Base-by-base conservation (phyloP, 768 basidiomycete genomes). In the Termitomyces bulborhizus region DNA sequence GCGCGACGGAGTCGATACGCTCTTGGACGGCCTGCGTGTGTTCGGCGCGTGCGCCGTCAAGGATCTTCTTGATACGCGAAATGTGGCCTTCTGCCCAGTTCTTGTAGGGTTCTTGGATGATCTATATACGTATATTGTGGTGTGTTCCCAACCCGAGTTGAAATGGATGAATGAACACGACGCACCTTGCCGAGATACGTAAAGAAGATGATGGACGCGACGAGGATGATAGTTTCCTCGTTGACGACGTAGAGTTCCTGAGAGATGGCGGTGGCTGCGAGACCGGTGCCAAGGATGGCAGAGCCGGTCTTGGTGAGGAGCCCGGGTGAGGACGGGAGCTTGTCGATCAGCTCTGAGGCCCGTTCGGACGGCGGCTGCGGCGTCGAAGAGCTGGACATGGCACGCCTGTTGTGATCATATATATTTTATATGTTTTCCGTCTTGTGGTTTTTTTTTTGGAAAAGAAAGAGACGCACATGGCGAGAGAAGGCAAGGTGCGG, bases 191-290 rank as follows among this genome's bases (percentile, higher is more conserved):
- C 92, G 63, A 96, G 78, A 69, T 86, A 89, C 45, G 84, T 80
- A 61, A 92, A 82, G 65, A 97, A 83, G 57, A 95, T 85, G 60
- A 88, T 74, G 62, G 89, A 90, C 24, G 91, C 94, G 39, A 86
- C 78, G 36, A 91, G 84, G 45, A 98, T 79, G 60, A 98, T 86
- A 24, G 90, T 85, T 78, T 98, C 97, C 72, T 98, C 95, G 70
- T 97, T 97, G 66, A 96, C 84, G 57, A 99, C 96, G 67, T 98
- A 98, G 49, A 98, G 84, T 74, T 99, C 95, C 68, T 93, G 90
- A 13, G 93, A 96, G 73, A 98, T 94, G 67, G 94, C 95, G 6
- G 93, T 82, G 15, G 95, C 96, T 54, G 86, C 75, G 57, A 91
- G 76, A 65, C 91, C 93, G 15, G 92, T 90, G 66, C 93, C 93